phyloP scores from a whole-genome alignment of 192 early-diverging fungal genomes.

The Coemansia sp. region DNA sequence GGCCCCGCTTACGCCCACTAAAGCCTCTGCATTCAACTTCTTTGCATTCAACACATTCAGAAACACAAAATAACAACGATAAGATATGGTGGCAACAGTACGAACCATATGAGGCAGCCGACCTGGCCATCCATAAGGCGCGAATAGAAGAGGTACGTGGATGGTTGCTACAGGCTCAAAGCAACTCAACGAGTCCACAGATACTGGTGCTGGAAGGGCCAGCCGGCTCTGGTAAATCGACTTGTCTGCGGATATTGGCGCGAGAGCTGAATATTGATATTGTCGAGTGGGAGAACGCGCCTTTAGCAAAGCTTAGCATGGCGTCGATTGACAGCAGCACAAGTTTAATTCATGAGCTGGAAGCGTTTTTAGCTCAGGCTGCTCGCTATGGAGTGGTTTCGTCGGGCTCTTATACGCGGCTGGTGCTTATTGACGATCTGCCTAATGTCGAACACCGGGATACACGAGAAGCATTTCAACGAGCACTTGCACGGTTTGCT shows the following conservation, averaged over 20 bases:
- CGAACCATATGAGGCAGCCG: slow-evolving; percentile 24
- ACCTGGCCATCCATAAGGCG: slow-evolving; percentile 55
- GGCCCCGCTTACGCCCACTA: slow-evolving; percentile 19
- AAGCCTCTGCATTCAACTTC: background rate
- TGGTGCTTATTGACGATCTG: slow-evolving; percentile 62
- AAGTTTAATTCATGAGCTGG: slow-evolving; percentile 54
- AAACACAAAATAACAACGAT: background rate
- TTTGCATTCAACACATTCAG: background rate
- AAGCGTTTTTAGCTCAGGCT: slow-evolving; percentile 56
- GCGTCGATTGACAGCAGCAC: slow-evolving; percentile 19
- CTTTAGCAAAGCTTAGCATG: slow-evolving; percentile 1
- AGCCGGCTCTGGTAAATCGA: slow-evolving; percentile 65
- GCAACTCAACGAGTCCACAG: slow-evolving; percentile 12
- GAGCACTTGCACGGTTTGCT: slow-evolving; percentile 48
- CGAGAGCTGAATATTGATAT: slow-evolving; percentile 54
- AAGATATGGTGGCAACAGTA: slow-evolving; percentile 49
- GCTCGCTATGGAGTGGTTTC: slow-evolving; percentile 48
- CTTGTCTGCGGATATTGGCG: slow-evolving; percentile 58
- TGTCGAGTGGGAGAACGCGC: slow-evolving; percentile 65
- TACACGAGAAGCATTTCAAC: slow-evolving; percentile 55
- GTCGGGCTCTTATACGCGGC: background rate
- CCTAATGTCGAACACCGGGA: slow-evolving; percentile 55
- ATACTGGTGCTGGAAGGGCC: slow-evolving; percentile 63
- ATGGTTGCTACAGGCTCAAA: slow-evolving; percentile 45
- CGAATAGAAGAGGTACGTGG: slow-evolving; percentile 56